Base-by-base conservation (phyloP, 2,329 filamentous ascomycete genomes). In the Nemania sp. region DNA sequence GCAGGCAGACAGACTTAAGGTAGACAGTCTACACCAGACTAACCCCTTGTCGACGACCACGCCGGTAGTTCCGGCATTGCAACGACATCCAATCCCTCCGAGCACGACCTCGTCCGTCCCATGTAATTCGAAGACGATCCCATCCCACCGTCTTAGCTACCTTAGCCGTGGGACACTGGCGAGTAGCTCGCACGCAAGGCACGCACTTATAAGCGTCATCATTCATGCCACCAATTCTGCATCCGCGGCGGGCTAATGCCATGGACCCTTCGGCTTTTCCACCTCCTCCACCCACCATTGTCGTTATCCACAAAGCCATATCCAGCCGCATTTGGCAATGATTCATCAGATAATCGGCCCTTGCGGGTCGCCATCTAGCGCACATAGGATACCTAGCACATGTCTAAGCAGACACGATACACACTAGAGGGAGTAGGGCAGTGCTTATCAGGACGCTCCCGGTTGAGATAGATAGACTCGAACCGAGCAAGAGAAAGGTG, bases 201-300 rank as follows among this genome's bases (percentile, higher is more conserved):
- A 58, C 60, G 54, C 60, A 50, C 48, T 34, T 49, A 37, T n/a
- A 58, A 60, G 63, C 63, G 63, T 65, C 63, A 65, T 65, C 57
- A 48, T 48, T 48, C 25, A 29, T 29, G 25, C 25, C 7, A 29
- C 7, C 4, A 12, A 50, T 46, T 34, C 45, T 25, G 49, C 35
- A 47, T 43, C 21, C 7, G 4, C 39, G 12, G n/a, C 43, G 43
- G 34, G 40, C 56, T 60, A 60, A 59, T 29, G 25, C 25, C 25
- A 29, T 65, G 34, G 25, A 21, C 35, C 43, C 51, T 37, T 25
- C 20, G 18, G 50, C 40, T 18, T 34, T 35, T 43, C n/a, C 51
- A 43, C 40, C 20, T 34, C 45, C 42, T n/a, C 51, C 50, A 49
- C 9, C 17, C 50, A 49, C 43, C 51, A n/a, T n/a, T 45, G 21